Percentiles rank a stretch among this genome's conserved stretches.
These are phyloP conservation scores for Termitomyces sp. DNA, from an alignment of 1,284 basidiomycete species.

Conservation along the genomic window DNA sequence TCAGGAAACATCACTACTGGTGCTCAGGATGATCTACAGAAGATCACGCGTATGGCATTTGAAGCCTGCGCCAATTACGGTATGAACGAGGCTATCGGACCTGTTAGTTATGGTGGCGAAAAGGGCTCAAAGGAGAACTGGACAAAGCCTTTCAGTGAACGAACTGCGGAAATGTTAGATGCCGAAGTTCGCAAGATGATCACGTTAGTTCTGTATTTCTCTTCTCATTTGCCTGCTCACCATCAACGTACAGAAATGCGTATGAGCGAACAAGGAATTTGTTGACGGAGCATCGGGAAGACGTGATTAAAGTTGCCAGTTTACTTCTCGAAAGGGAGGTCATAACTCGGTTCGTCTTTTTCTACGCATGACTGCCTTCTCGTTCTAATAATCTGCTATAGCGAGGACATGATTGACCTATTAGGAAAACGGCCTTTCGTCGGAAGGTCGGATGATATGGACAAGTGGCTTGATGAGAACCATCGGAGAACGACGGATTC, in stretches of 20 bases:
- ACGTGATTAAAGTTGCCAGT: slow-evolving; percentile 94
- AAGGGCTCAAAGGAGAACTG: slow-evolving; percentile 83
- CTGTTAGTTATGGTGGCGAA: slow-evolving; percentile 89
- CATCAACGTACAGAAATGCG: slow-evolving; percentile 48
- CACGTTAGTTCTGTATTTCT: slow-evolving; percentile 40
- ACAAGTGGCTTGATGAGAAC: slow-evolving; percentile 85
- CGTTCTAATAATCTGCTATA: slow-evolving; percentile 7
- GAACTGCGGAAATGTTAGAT: slow-evolving; percentile 93
- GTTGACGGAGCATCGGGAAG: slow-evolving; percentile 76
- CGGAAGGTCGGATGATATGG: slow-evolving; percentile 83
- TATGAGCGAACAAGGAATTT: slow-evolving; percentile 84
- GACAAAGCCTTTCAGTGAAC: slow-evolving; percentile 98
- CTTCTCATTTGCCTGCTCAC: neutral
- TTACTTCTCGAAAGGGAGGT: slow-evolving; percentile 92
- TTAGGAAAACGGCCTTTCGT: slow-evolving; percentile 84
- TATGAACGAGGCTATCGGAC: slow-evolving; percentile 93
- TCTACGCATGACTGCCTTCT: neutral
- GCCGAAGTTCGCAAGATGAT: slow-evolving; percentile 94
- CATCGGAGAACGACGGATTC: slow-evolving; percentile 52
- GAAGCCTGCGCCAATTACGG: slow-evolving; percentile 94
- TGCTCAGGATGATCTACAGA: slow-evolving; percentile 96
- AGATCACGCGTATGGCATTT: slow-evolving; percentile 97
- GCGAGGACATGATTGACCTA: slow-evolving; percentile 81
- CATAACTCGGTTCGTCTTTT: slow-evolving; percentile 69
- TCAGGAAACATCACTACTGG: slow-evolving; percentile 92